Conservation (phyloP, 352 stramenopile genomes). For the Globisporangium polare region DNA sequence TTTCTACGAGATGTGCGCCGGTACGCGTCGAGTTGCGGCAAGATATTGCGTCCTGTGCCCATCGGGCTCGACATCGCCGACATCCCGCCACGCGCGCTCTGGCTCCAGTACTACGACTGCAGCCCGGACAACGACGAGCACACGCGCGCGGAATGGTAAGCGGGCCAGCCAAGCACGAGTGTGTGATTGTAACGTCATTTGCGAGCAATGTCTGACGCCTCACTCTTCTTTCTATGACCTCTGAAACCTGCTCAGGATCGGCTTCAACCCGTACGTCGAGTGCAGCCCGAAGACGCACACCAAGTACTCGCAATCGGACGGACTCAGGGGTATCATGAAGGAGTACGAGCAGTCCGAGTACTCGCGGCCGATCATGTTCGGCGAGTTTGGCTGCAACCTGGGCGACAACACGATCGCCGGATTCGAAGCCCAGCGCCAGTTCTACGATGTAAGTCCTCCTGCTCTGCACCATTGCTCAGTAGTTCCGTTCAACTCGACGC, state of each 20-base stretch:
- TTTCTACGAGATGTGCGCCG: constrained; percentile 55
- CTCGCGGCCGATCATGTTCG: constrained; percentile 64
- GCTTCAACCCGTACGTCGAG: constrained; percentile 62
- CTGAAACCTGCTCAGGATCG: constrained; percentile 8
- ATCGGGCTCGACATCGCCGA: constrained; percentile 75
- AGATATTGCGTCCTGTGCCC: constrained; percentile 45
- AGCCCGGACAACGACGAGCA: constrained; percentile 33
- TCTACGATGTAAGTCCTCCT: constrained; percentile 25
- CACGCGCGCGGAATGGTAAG: constrained; percentile 44
- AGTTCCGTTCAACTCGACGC: neutral
- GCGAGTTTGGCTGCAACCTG: constrained; percentile 74
- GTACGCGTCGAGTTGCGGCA: constrained; percentile 42
- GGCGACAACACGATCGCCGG: constrained; percentile 59
- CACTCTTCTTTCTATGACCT: no score
- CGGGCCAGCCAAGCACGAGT: neutral
- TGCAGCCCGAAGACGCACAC: constrained; percentile 49
- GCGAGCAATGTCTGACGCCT: neutral
- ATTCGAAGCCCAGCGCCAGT: constrained; percentile 61
- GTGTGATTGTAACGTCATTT: no score
- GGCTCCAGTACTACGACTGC: constrained; percentile 78
- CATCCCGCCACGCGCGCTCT: constrained; percentile 49
- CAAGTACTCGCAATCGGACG: constrained; percentile 48
- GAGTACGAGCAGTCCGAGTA: constrained; percentile 48
- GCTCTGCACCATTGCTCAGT: neutral
- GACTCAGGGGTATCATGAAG: constrained; percentile 59